Conservation (phyloP, 2,329 filamentous ascomycete genomes). For the Aspergillus glaucus region DNA sequence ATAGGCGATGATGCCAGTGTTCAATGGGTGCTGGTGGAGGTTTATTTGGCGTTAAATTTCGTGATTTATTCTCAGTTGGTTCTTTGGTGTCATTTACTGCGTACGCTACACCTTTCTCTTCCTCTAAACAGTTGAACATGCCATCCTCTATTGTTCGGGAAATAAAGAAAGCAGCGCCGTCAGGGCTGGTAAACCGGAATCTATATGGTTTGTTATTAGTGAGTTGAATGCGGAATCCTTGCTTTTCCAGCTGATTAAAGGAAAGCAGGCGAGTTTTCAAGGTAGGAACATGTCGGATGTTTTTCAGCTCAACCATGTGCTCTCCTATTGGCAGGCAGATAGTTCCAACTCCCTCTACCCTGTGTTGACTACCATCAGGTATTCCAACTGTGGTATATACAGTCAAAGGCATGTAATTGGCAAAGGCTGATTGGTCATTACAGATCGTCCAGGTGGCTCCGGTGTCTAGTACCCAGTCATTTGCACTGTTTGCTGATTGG, state of each 20-base stretch:
- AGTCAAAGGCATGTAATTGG: not conserved
- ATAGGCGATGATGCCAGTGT: not conserved
- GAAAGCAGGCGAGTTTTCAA: not conserved
- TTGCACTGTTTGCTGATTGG: too few relatives aligned
- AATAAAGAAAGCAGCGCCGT: not conserved
- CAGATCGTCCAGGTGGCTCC: not conserved
- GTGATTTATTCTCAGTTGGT: too few relatives aligned
- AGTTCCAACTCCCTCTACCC: not conserved
- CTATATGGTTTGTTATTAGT: not conserved
- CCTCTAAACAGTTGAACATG: not conserved
- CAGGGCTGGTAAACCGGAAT: not conserved
- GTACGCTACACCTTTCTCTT: too few relatives aligned
- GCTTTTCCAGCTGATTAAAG: not conserved
- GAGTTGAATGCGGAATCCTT: not conserved
- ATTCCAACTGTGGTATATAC: not conserved
- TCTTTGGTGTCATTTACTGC: too few relatives aligned
- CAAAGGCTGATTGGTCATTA: not conserved
- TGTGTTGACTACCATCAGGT: not conserved
- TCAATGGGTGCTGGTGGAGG: not conserved
- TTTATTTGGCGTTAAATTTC: not conserved
- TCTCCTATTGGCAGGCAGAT: not conserved
- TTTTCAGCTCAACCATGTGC: not conserved
- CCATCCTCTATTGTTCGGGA: not conserved
- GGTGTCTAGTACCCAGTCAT: not conserved
- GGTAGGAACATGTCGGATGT: not conserved